phyloP scores from a whole-genome alignment of 768 basidiomycete genomes.

The Mycena maculata region DNA sequence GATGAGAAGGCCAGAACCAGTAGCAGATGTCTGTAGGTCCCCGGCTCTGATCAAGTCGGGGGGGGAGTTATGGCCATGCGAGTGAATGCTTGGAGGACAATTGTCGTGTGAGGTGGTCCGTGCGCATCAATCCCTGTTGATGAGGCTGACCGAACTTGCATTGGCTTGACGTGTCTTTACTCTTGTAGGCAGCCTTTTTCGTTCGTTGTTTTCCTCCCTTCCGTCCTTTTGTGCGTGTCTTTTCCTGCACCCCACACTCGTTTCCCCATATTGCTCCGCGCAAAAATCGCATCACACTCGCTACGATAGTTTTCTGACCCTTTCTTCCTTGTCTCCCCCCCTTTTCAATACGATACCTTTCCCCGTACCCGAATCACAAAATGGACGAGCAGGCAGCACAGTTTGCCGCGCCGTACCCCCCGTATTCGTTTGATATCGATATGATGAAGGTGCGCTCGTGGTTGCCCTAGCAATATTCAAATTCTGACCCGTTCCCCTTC shows the following conservation, averaged over 20 bases:
- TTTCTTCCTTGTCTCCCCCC: background rate
- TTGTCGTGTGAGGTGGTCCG: too few species aligned
- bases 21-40: too few species aligned
- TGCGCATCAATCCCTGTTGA: slow-evolving; percentile 3
- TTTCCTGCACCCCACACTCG: slow-evolving; percentile 41
- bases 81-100: too few species aligned
- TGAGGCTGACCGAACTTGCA: background rate
- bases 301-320: too few species aligned
- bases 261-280: slow-evolving; percentile 30
- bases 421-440: slow-evolving; percentile 85
- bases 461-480: slow-evolving; percentile 21
- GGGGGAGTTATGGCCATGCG: too few species aligned
- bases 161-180: background rate
- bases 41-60: too few species aligned
- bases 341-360: background rate
- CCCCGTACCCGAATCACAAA: slow-evolving; percentile 11
- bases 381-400: too few species aligned
- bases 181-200: slow-evolving; percentile 6
- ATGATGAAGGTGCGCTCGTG: slow-evolving; percentile 83
- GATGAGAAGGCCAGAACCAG: too few species aligned
- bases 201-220: slow-evolving; percentile 30
- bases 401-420: slow-evolving; percentile 75
- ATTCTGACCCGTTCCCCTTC: slow-evolving; percentile 8
- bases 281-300: too few species aligned
- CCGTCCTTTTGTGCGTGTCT: slow-evolving; percentile 24